Evolutionary conservation across 495 filamentous ascomycete genomes (phyloP).

Genomic region (Talaromyces borbonicus): DNA sequence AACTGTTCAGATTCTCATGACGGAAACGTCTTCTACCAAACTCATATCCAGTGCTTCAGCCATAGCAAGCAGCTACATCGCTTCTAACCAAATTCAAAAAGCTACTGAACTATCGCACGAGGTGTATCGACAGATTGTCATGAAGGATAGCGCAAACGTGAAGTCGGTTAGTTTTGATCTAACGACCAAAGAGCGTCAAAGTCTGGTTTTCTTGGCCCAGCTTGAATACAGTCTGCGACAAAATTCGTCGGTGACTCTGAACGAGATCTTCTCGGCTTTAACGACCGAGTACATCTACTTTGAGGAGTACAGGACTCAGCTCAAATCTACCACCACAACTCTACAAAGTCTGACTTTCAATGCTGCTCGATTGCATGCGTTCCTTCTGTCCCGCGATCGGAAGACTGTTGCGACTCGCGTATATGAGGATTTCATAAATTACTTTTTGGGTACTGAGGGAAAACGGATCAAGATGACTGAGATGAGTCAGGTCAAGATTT

Average conservation of each 20-base stretch:
- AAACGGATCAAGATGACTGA: constrained; percentile 17
- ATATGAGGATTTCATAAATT: constrained; percentile 15
- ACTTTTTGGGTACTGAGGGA: constrained; percentile 24
- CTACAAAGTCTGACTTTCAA: constrained; percentile 18
- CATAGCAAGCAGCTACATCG: constrained; percentile 26
- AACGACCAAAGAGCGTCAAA: constrained; percentile 22
- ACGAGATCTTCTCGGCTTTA: constrained; percentile 26
- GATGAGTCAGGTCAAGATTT: constrained; percentile 20
- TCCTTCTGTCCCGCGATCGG: constrained; percentile 20
- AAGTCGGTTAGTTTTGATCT: constrained; percentile 15
- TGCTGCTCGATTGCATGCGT: constrained; percentile 22
- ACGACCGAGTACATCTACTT: constrained; percentile 30
- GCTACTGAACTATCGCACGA: constrained; percentile 23
- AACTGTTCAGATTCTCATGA: constrained; percentile 20
- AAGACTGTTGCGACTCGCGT: constrained; percentile 13
- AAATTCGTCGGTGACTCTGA: constrained; percentile 18
- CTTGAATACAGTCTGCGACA: constrained; percentile 25
- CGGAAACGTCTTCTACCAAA: constrained; percentile 20
- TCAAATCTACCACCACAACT: constrained; percentile 19
- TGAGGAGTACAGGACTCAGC: constrained; percentile 24
- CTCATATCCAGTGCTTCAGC: constrained; percentile 21
- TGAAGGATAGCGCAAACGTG: constrained; percentile 14
- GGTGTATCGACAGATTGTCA: constrained; percentile 25
- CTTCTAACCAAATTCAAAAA: constrained; percentile 19
- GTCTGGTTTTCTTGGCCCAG: constrained; percentile 29